Evolutionary conservation across 1,284 basidiomycete genomes (phyloP).

Genomic region (Baeospora myosura): DNA sequence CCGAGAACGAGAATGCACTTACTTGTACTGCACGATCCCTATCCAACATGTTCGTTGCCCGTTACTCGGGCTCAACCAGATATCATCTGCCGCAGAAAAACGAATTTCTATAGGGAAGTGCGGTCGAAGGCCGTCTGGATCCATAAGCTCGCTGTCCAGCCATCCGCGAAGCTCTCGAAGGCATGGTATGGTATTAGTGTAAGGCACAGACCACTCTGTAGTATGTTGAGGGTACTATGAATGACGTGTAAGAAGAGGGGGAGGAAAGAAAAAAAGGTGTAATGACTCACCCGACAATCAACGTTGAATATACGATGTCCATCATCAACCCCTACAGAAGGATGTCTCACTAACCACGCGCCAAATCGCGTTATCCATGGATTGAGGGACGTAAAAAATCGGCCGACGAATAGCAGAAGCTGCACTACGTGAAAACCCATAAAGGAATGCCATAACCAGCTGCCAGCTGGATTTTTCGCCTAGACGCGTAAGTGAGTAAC

Average conservation of each 20-base stretch:
- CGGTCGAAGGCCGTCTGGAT: slow-evolving; percentile 70
- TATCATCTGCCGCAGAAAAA: slow-evolving; percentile 83
- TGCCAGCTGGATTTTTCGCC: slow-evolving; percentile 38
- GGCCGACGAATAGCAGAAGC: slow-evolving; percentile 68
- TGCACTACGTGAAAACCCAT: slow-evolving; percentile 75
- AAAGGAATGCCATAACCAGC: slow-evolving; percentile 64
- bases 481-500: slow-evolving; percentile 7
- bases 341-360: slow-evolving; percentile 51
- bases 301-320: slow-evolving; percentile 78
- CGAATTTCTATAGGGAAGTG: slow-evolving; percentile 95
- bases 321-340: slow-evolving; percentile 58
- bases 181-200: slow-evolving; percentile 54
- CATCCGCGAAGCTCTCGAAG: slow-evolving; percentile 72
- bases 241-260: slow-evolving; percentile 17
- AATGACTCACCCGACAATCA: slow-evolving; percentile 65
- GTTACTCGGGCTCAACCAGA: slow-evolving; percentile 88
- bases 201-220: slow-evolving; percentile 90
- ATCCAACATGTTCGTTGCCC: slow-evolving; percentile 86
- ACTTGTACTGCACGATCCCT: slow-evolving; percentile 95
- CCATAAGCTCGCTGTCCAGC: slow-evolving; percentile 62
- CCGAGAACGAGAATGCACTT: slow-evolving; percentile 23
- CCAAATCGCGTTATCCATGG: slow-evolving; percentile 47
- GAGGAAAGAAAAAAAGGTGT: slow-evolving; percentile 4
- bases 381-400: slow-evolving; percentile 50
- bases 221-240: slow-evolving; percentile 80